Conservation (phyloP, 768 basidiomycete species). For the Hysterangium stoloniferum region DNA sequence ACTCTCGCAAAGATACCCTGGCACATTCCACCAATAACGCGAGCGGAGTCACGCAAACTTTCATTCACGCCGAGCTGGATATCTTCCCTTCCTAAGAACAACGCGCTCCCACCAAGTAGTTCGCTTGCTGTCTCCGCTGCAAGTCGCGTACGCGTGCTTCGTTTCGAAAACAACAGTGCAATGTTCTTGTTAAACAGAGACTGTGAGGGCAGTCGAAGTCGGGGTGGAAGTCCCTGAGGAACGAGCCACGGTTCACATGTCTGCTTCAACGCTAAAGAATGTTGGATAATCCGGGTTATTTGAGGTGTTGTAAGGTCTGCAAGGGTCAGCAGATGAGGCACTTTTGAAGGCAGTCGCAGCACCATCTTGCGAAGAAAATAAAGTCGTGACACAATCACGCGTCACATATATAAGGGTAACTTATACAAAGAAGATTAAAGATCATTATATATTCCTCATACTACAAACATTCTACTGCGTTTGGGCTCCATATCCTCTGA, state of each 20-base stretch:
- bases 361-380: too few species aligned
- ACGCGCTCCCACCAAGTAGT: constrained; percentile 78
- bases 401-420: too few species aligned
- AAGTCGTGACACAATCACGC: too few species aligned
- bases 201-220: constrained; percentile 57
- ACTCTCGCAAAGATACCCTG: constrained; percentile 97
- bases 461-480: too few species aligned
- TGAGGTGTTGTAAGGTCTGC: constrained; percentile 79
- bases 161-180: constrained; percentile 87
- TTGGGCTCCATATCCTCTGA: constrained; percentile 87
- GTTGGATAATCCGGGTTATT: constrained; percentile 55
- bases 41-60: constrained; percentile 70
- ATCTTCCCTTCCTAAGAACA: constrained; percentile 85
- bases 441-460: too few species aligned
- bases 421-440: too few species aligned
- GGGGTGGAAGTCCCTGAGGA: constrained; percentile 33
- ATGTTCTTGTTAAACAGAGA: constrained; percentile 77
- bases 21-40: constrained; percentile 90
- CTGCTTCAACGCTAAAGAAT: constrained; percentile 60
- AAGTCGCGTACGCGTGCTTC: constrained; percentile 87
- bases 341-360: constrained; percentile 9
- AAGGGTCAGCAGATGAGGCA: constrained; percentile 78
- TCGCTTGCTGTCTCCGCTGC: constrained; percentile 76
- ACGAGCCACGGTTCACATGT: constrained; percentile 58
- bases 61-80: constrained; percentile 98